Evolutionary conservation across 2,329 filamentous ascomycete genomes (phyloP), one percentile per base, ranked within the genome.

Genomic region (Neopestalotiopsis rosae): DNA sequence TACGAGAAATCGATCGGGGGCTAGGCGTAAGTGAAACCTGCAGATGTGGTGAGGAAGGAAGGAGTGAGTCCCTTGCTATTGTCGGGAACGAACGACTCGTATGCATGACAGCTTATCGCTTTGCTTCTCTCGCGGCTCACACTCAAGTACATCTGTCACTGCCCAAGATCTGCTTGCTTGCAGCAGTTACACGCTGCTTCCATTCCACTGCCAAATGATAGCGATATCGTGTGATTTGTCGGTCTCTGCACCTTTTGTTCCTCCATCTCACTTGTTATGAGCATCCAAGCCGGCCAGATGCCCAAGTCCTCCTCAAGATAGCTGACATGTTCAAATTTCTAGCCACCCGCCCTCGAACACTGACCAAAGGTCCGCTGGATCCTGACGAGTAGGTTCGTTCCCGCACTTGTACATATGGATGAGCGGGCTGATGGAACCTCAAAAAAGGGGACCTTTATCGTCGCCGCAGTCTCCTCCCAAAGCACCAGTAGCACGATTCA

Each of bases 321-420:
- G 69, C 76, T 79, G 66, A 79, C 72, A 57, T 73, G 24, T 68
- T 75, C 40, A 71, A 71, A 72, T 67, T 68, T 49, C n/a, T 76
- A 89, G 88, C 87, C 61, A 81, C 87, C n/a, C 82, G 90, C 59
- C 88, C 91, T 9, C 85, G 91, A 65, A 89, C 91, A 57, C 88
- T 91, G 59, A 96, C 94, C 4, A 93, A 90, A 79, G 94, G 93
- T 1, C 94, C 94, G 4, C 84, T 97, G 24, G 94, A 96, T 75
- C 82, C 84, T 71, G 89, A 91, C 71, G 92, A 95, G 92, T 95
- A 86, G 81, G 90, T 79, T 28, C 28, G 52, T 38, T 72, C 72
- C 34, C 3, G 32, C 20, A 17, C 59, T 30, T 6, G 74, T 73
- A 6, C 66, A 70, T 24, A 52, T 9, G 14, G 20, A 49, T 32